phyloP scores from a whole-genome alignment of 345 rosid genomes.

The Salix suchowensis region DNA sequence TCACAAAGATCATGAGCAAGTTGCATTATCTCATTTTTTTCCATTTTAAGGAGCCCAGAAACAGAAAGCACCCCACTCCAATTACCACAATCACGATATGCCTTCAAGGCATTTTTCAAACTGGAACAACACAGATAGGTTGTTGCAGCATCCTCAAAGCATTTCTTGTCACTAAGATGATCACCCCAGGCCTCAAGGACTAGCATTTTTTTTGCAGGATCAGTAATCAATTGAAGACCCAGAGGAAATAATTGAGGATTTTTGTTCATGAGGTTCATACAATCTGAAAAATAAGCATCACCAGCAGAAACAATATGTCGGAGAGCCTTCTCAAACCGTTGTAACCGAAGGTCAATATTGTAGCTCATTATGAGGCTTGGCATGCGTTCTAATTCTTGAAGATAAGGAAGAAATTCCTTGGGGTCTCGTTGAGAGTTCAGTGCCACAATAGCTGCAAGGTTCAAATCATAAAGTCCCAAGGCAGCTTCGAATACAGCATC shows the following conservation, averaged over 20 bases:
- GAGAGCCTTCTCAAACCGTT: constrained; percentile 81
- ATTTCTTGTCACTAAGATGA: constrained; percentile 64
- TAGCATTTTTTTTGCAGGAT: constrained; percentile 48
- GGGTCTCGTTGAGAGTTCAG: constrained; percentile 93
- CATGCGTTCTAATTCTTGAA: constrained; percentile 73
- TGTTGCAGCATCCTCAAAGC: constrained; percentile 86
- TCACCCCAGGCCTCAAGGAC: constrained; percentile 95
- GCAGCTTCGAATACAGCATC: constrained; percentile 94
- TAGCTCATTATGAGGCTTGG: constrained; percentile 66
- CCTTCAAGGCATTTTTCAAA: constrained; percentile 79
- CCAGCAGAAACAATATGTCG: constrained; percentile 79
- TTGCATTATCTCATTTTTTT: constrained; percentile 58
- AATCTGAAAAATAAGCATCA: constrained; percentile 58
- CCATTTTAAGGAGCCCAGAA: constrained; percentile 73
- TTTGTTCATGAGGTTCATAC: constrained; percentile 69
- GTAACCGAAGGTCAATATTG: constrained; percentile 75
- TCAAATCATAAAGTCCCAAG: constrained; percentile 88
- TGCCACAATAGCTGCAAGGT: constrained; percentile 98
- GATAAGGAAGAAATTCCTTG: constrained; percentile 95
- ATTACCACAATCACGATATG: constrained; percentile 77
- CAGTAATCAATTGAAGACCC: constrained; percentile 67
- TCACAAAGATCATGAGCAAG: constrained; percentile 84
- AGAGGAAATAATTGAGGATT: constrained; percentile 77
- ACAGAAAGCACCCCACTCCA: constrained; percentile 89
- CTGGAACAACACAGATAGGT: constrained; percentile 69